These are phyloP conservation scores for Torulaspora indica DNA, from an alignment of 805 yeast species.

Conservation along the genomic window DNA sequence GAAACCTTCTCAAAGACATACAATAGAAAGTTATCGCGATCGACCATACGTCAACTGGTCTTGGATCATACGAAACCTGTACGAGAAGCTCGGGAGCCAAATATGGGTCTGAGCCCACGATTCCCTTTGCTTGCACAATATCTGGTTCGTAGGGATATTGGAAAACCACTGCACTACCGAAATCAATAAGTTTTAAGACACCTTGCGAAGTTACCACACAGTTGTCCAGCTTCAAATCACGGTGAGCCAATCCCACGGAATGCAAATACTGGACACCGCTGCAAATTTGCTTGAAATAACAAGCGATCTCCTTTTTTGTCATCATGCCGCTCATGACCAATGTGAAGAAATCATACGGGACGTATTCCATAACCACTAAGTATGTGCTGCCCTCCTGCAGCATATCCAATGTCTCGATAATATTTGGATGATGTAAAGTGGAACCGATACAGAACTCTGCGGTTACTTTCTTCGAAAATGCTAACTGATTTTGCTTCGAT, in stretches of 20 bases:
- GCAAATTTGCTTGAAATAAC: constrained; percentile 79
- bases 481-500: constrained; percentile 34
- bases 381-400: constrained; percentile 60
- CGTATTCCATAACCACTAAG: constrained; percentile 86
- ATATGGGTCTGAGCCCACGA: constrained; percentile 95
- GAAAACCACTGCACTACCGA: constrained; percentile 87
- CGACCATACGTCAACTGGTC: constrained; percentile 90
- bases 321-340: constrained; percentile 85
- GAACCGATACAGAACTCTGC: constrained; percentile 82
- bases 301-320: constrained; percentile 62
- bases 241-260: constrained; percentile 78
- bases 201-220: constrained; percentile 79
- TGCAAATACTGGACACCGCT: constrained; percentile 76
- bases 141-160: constrained; percentile 56
- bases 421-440: constrained; percentile 68
- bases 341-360: constrained; percentile 87
- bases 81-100: constrained; percentile 84
- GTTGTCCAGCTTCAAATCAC: constrained; percentile 89
- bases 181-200: constrained; percentile 80
- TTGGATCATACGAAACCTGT: constrained; percentile 63
- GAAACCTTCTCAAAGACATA: constrained; percentile 80
- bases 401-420: constrained; percentile 76
- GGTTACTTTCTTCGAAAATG: constrained; percentile 72
- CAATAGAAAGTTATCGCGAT: constrained; percentile 89
- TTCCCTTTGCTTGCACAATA: constrained; percentile 67